Conservation (phyloP, 106 monocot genomes). For the Phalaenopsis equestris region DNA sequence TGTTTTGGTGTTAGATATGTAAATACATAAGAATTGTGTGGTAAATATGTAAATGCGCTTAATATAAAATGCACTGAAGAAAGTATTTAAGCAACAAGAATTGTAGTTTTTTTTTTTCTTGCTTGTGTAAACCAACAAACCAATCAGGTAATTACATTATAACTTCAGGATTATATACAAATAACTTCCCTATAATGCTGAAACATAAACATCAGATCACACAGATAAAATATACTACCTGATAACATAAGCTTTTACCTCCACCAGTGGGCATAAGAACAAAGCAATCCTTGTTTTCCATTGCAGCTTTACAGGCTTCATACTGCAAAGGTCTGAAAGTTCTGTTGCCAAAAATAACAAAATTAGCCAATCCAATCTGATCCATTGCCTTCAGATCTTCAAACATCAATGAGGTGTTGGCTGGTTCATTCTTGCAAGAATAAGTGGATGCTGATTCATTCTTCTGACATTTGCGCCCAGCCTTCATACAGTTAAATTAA, state of each 20-base stretch:
- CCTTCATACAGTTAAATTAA: slow-evolving; percentile 20
- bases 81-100: no score
- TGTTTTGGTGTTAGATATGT: no score
- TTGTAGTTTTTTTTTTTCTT: neutral
- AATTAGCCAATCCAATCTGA: slow-evolving; percentile 70
- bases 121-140: neutral
- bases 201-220: neutral
- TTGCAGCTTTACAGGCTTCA: slow-evolving; percentile 74
- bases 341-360: slow-evolving; percentile 83
- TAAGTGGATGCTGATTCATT: slow-evolving; percentile 15
- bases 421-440: slow-evolving; percentile 3
- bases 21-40: no score
- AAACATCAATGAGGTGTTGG: slow-evolving; percentile 20
- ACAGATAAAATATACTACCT: slow-evolving; percentile 32
- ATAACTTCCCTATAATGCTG: neutral
- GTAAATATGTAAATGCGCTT: no score
- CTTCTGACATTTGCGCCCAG: slow-evolving; percentile 5
- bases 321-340: slow-evolving; percentile 66
- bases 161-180: neutral
- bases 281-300: slow-evolving; percentile 80
- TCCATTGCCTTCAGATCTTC: slow-evolving; percentile 54
- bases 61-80: neutral
- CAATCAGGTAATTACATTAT: neutral
- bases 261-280: slow-evolving; percentile 98
- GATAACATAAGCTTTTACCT: slow-evolving; percentile 95